These are phyloP conservation scores for Chlorella variabilis DNA, from an alignment of 163 green algal species.

Conservation along the genomic window DNA sequence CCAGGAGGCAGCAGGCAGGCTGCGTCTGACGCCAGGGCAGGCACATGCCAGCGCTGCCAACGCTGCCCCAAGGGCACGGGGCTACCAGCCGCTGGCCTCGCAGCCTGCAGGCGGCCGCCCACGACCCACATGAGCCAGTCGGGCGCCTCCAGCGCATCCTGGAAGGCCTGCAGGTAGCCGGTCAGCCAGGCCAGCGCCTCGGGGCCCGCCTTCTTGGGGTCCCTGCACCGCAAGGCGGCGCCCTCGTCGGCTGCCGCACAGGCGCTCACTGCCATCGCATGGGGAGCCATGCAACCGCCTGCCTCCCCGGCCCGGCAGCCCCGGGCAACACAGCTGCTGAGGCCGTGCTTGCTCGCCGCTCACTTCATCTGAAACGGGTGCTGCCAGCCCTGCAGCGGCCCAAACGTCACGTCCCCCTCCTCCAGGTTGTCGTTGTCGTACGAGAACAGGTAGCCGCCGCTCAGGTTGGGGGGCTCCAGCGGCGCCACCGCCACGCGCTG, in stretches of 20 bases:
- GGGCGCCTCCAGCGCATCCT: slow-evolving; percentile 50
- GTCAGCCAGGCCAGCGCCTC: slow-evolving; percentile 22
- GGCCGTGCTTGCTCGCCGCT: slow-evolving; percentile 40
- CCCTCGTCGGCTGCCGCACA: not conserved
- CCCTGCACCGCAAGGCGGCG: not conserved
- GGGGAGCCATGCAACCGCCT: too few species aligned
- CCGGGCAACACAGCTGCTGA: too few species aligned
- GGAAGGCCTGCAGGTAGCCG: slow-evolving; percentile 62
- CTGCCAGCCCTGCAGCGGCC: slow-evolving; percentile 23
- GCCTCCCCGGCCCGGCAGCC: too few species aligned
- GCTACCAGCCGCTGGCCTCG: too few species aligned
- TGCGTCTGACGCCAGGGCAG: too few species aligned
- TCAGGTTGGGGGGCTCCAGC: slow-evolving; percentile 57
- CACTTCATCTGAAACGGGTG: slow-evolving; percentile 47
- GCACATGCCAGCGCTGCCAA: too few species aligned
- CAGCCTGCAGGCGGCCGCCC: not conserved
- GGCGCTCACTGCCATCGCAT: too few species aligned
- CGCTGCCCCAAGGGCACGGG: too few species aligned
- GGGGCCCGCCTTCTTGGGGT: slow-evolving; percentile 36
- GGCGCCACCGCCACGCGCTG: slow-evolving; percentile 30
- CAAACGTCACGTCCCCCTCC: slow-evolving; percentile 31
- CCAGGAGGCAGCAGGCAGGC: not conserved
- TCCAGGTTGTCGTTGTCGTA: slow-evolving; percentile 67
- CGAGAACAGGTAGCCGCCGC: slow-evolving; percentile 40
- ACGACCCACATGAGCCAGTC: slow-evolving; percentile 47